These are phyloP conservation scores for Cryomyces minteri DNA, from an alignment of 495 filamentous ascomycete species.

Conservation along the genomic window DNA sequence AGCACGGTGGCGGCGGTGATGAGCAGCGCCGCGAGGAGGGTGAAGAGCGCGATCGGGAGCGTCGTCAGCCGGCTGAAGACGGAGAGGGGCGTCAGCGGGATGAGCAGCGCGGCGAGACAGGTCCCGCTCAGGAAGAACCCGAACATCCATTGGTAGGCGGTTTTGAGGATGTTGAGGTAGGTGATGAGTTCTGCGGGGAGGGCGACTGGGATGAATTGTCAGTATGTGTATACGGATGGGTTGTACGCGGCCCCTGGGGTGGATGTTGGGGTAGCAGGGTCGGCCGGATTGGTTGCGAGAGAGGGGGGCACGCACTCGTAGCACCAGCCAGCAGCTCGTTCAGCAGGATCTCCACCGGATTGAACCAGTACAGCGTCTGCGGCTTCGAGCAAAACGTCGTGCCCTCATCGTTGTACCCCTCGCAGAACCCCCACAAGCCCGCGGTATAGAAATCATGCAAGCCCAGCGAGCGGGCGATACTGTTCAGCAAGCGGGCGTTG, in stretches of 20 bases:
- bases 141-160: slow-evolving; percentile 85
- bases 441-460: slow-evolving; percentile 91
- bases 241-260: too few species aligned
- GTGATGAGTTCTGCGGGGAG: slow-evolving; percentile 52
- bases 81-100: slow-evolving; percentile 40
- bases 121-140: slow-evolving; percentile 59
- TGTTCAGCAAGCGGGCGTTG: slow-evolving; percentile 64
- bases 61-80: slow-evolving; percentile 34
- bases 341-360: slow-evolving; percentile 65
- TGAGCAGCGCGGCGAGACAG: slow-evolving; percentile 46
- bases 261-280: too few species aligned
- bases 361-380: slow-evolving; percentile 64
- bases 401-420: slow-evolving; percentile 55
- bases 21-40: slow-evolving; percentile 42
- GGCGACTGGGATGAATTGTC: slow-evolving; percentile 34
- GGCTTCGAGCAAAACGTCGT: slow-evolving; percentile 59
- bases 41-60: slow-evolving; percentile 37
- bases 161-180: slow-evolving; percentile 52
- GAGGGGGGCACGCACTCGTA: slow-evolving; percentile 32
- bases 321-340: slow-evolving; percentile 65
- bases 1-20: slow-evolving; percentile 53
- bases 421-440: slow-evolving; percentile 78
- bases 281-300: too few species aligned
- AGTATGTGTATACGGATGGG: background rate
- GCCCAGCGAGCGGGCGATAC: slow-evolving; percentile 71